A percentile compares a stretch with the other conserved stretches of the same genome.
Evolutionary conservation across 805 yeast species (phyloP).

Genomic region (Wickerhamiella kurtzmanii): DNA sequence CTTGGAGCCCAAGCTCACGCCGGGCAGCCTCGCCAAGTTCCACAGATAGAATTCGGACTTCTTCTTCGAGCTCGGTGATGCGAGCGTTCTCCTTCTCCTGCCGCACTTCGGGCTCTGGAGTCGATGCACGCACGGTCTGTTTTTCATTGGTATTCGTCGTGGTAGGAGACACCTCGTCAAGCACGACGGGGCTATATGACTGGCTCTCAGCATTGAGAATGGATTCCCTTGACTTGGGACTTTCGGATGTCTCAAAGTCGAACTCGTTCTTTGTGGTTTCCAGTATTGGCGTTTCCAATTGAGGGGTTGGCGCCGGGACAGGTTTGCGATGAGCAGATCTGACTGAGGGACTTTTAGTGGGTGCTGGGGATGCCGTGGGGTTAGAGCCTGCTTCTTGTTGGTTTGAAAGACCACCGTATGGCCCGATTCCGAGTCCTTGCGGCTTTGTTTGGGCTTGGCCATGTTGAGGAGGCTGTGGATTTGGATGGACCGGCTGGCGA

Average conservation of each 20-base stretch:
- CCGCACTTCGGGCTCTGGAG: neutral
- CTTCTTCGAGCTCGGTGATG: slow-evolving; percentile 21
- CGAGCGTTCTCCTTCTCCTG: slow-evolving; percentile 4
- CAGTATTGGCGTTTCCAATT: slow-evolving; percentile 4
- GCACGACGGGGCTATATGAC: neutral
- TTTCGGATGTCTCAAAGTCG: slow-evolving; percentile 8
- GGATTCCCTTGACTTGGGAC: slow-evolving; percentile 3
- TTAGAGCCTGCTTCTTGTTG: neutral
- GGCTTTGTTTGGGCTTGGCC: neutral
- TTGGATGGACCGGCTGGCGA: too few relatives aligned
- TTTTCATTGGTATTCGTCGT: too few relatives aligned
- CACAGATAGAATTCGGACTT: slow-evolving; percentile 24
- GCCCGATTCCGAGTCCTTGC: neutral
- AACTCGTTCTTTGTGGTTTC: slow-evolving; percentile 6
- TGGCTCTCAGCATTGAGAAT: neutral
- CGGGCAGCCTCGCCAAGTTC: slow-evolving; percentile 28
- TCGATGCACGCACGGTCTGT: neutral
- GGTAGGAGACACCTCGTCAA: too few relatives aligned
- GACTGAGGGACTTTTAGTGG: neutral
- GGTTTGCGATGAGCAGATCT: neutral
- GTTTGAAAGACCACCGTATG: neutral
- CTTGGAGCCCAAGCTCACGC: slow-evolving; percentile 24
- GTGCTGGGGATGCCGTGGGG: too few relatives aligned
- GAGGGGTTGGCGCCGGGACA: neutral
- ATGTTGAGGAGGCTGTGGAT: neutral